These are phyloP conservation scores for Saturnispora hagleri DNA, from an alignment of 805 yeast species.

Conservation along the genomic window DNA sequence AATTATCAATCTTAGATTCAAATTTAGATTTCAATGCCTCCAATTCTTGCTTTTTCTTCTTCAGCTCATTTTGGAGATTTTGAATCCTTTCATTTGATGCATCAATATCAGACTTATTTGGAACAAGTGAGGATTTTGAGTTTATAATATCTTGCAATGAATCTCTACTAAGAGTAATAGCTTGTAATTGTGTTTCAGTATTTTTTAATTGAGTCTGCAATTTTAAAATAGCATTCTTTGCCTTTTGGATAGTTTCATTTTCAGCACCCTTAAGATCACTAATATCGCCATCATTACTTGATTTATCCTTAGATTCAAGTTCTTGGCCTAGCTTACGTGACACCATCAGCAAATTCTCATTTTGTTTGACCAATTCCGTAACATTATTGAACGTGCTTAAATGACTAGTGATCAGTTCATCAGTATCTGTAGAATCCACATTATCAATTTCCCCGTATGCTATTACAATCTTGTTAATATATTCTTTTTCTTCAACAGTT, in stretches of 20 bases:
- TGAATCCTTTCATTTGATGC: conserved; percentile 20
- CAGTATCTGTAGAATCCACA: conserved; percentile 51
- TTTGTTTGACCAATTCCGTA: conserved; percentile 61
- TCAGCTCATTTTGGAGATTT: conserved; percentile 24
- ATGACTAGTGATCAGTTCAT: conserved; percentile 59
- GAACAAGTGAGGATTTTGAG: conserved; percentile 22
- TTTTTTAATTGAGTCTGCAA: conserved; percentile 50
- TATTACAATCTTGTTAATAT: conserved; percentile 46
- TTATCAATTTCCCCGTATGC: conserved; percentile 13
- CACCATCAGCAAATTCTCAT: conserved; percentile 59
- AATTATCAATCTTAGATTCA: conserved; percentile 34
- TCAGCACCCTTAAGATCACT: conserved; percentile 31
- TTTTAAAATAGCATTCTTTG: conserved; percentile 57
- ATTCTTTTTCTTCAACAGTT: conserved; percentile 53
- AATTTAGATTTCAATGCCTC: conserved; percentile 35
- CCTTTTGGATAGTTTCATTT: conserved; percentile 28
- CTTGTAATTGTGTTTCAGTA: conserved; percentile 41
- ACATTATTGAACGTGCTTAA: conserved; percentile 61
- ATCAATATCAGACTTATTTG: conserved; percentile 13
- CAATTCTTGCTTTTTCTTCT: conserved; percentile 28
- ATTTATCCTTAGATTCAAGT: conserved; percentile 54
- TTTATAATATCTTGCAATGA: conserved; percentile 34
- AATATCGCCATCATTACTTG: conserved; percentile 39
- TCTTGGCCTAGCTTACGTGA: conserved; percentile 65
- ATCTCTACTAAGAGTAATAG: conserved; percentile 61